Evolutionary conservation across 169 alveolate genomes (phyloP), one percentile per base, ranked within the genome.

Genomic region (Plasmodium reichenowi): DNA sequence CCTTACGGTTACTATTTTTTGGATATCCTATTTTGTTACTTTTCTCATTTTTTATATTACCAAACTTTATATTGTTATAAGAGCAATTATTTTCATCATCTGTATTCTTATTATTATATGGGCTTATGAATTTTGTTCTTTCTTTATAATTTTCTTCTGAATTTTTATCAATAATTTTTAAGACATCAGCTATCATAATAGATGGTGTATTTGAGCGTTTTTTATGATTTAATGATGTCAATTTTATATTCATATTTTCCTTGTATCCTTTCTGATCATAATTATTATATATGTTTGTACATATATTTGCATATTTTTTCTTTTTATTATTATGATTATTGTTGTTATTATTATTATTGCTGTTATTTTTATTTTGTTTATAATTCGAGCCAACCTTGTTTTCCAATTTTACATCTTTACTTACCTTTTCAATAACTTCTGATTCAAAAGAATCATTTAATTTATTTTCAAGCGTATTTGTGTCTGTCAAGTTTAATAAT

Each of bases 171-270:
- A 66, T 66, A 13, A 66, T 12, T 64, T 78, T 78, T 56, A 66
- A 60, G n/a, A 76, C 74, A 64, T 78, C 89, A 15, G 89, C 64
- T 22, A 78, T 67, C 45, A 66, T 78, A 2, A 68, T 7, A 7
- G 76, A 64, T 13, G 50, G 45, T 48, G 26, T 66, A 38, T 38
- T 38, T 38, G 47, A 38, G 6, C 47, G 47, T 59, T 66, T 78
- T 71, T 66, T 70, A 13, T 56, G 62, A 64, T 52, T 66, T 22
- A 17, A 17, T 52, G 60, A 68, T 67, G 71, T 32, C 58, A 72
- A 56, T 72, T 72, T 71, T 64, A 78, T 56, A 43, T 73, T 47
- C 5, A 12, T 45, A 22, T 24, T 73, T 29, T 73, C 59, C 26
- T n/a, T 59, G 58, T 64, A 78, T 20, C 32, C 88, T 62, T 66